Percentiles rank a stretch among this genome's conserved stretches.
phyloP scores from a whole-genome alignment of 441 rosid genomes.

The Aleurites moluccanus region DNA sequence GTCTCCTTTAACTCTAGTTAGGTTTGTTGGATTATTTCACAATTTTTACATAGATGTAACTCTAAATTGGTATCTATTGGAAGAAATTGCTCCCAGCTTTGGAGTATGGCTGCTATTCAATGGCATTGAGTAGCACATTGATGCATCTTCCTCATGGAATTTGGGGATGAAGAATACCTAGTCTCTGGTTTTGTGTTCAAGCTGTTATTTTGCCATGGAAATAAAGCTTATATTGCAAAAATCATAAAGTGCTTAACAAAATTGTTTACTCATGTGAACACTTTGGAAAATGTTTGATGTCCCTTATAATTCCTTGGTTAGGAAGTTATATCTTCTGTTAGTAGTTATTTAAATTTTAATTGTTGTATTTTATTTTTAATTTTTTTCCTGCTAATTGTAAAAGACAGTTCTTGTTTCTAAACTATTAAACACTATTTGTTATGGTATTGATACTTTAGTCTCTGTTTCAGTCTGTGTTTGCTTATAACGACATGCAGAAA shows the following conservation, averaged over 20 bases:
- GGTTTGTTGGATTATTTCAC: background rate
- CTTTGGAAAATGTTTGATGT: background rate
- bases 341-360: background rate
- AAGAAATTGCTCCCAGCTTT: background rate
- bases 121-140: background rate
- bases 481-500: too few relatives aligned
- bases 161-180: background rate
- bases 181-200: background rate
- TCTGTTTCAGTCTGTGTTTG: background rate
- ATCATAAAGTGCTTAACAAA: background rate
- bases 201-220: background rate
- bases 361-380: background rate
- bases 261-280: background rate
- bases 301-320: background rate
- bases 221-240: background rate
- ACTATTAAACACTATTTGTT: background rate
- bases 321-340: background rate
- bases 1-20: background rate
- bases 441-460: background rate
- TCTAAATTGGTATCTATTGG: background rate
- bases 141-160: background rate
- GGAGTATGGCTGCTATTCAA: conserved; percentile 7
- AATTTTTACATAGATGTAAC: background rate
- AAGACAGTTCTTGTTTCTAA: background rate
- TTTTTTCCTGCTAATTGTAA: background rate